Percentiles rank a stretch among this genome's conserved stretches.
These are phyloP conservation scores for Scleroderma citrinum DNA, from an alignment of 768 basidiomycete genomes.

Conservation along the genomic window DNA sequence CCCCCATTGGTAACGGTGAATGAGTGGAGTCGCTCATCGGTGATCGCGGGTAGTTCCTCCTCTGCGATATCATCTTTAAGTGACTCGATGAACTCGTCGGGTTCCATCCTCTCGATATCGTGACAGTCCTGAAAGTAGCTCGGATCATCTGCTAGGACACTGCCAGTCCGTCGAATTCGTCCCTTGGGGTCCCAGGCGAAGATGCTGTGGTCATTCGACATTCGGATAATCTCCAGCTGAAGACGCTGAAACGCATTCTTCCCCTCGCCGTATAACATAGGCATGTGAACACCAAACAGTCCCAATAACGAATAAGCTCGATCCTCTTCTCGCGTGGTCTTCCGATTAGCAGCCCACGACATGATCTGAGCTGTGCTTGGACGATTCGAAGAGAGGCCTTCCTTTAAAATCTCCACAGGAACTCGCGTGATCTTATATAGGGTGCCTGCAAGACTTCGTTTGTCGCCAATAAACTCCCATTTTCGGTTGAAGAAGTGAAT, in stretches of 20 bases:
- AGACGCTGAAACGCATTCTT: slow-evolving; percentile 6
- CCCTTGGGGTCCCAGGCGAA: slow-evolving; percentile 5
- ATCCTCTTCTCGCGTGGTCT: slow-evolving; percentile 12
- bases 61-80: neutral
- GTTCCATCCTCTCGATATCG: neutral
- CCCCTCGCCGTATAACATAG: slow-evolving; percentile 13
- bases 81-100: neutral
- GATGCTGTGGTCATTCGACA: slow-evolving; percentile 1
- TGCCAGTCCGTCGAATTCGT: neutral
- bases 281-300: slow-evolving; percentile 9
- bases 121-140: neutral
- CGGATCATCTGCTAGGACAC: neutral
- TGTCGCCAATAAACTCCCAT: neutral
- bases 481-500: neutral
- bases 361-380: slow-evolving; percentile 1
- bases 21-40: neutral
- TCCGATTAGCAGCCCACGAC: slow-evolving; percentile 12
- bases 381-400: neutral
- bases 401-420: neutral
- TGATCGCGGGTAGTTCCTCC: neutral
- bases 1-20: neutral
- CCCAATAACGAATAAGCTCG: slow-evolving; percentile 13
- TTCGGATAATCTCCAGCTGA: slow-evolving; percentile 3
- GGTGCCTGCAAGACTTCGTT: neutral
- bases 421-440: neutral